These are phyloP conservation scores for Penicillium roqueforti DNA, from an alignment of 495 filamentous ascomycete species.

Conservation along the genomic window DNA sequence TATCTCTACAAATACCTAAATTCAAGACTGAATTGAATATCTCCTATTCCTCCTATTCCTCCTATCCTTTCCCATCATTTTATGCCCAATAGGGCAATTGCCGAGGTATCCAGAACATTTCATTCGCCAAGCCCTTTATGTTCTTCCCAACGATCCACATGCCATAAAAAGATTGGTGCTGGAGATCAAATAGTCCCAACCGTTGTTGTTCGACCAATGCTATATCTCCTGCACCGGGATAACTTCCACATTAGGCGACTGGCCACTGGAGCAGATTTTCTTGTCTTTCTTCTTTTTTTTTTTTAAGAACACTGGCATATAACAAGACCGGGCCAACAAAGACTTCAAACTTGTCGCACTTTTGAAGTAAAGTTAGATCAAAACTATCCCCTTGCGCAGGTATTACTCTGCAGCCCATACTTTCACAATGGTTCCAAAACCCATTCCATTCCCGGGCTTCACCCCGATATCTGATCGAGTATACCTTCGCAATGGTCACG, in stretches of 20 bases:
- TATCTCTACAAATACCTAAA: too few relatives aligned
- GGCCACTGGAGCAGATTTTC: not conserved
- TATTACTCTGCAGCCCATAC: not conserved
- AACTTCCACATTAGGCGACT: not conserved
- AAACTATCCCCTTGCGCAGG: not conserved
- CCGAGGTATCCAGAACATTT: not conserved
- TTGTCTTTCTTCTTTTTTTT: not conserved
- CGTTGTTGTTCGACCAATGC: not conserved
- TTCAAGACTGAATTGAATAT: too few relatives aligned
- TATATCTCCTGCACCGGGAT: not conserved
- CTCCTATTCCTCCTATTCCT: too few relatives aligned
- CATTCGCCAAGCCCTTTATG: not conserved
- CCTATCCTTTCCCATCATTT: not conserved
- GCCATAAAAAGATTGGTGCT: constrained; percentile 5
- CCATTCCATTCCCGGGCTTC: constrained; percentile 27
- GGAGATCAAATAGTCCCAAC: constrained; percentile 4
- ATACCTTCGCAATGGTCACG: constrained; percentile 25
- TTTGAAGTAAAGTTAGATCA: not conserved
- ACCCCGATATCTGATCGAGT: constrained; percentile 25
- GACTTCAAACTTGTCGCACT: not conserved
- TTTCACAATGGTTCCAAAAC: constrained; percentile 20
- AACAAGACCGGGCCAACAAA: not conserved
- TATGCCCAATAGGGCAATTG: constrained; percentile 2
- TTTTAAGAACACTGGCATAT: not conserved
- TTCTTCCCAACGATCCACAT: constrained; percentile 11